Percentiles rank a stretch among this genome's conserved stretches.
These are phyloP conservation scores for Exophiala spinifera DNA, from an alignment of 2,329 filamentous ascomycete genomes.

Conservation along the genomic window DNA sequence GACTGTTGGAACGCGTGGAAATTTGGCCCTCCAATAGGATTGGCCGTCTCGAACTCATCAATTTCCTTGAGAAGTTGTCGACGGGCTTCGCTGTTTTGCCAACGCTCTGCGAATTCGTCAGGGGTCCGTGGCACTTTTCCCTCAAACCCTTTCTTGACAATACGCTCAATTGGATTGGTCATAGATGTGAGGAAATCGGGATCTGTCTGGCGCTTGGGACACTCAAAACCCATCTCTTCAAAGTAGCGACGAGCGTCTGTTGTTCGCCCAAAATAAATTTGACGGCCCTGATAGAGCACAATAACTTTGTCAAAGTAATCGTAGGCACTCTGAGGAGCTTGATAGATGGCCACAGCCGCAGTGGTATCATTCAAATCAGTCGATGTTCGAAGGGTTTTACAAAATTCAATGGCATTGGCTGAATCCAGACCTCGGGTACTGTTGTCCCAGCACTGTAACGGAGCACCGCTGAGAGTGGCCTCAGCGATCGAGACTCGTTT, in stretches of 20 bases:
- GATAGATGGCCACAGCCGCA: slow-evolving; percentile 57
- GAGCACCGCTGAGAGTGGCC: slow-evolving; percentile 42
- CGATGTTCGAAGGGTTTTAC: slow-evolving; percentile 49
- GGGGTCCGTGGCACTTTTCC: slow-evolving; percentile 59
- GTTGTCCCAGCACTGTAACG: slow-evolving; percentile 43
- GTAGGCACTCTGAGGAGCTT: slow-evolving; percentile 49
- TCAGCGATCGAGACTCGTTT: slow-evolving; percentile 63
- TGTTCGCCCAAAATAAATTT: slow-evolving; percentile 72
- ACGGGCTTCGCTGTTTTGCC: slow-evolving; percentile 53
- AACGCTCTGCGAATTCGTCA: slow-evolving; percentile 61
- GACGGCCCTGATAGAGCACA: slow-evolving; percentile 66
- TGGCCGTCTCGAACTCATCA: slow-evolving; percentile 41
- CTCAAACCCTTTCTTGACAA: slow-evolving; percentile 57
- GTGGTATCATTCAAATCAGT: slow-evolving; percentile 50
- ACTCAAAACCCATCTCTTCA: slow-evolving; percentile 65
- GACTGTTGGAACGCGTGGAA: slow-evolving; percentile 39
- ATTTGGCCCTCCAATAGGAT: slow-evolving; percentile 41
- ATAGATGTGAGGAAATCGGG: slow-evolving; percentile 68
- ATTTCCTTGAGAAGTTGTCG: slow-evolving; percentile 40
- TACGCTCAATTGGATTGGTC: slow-evolving; percentile 62
- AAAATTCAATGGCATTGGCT: slow-evolving; percentile 58
- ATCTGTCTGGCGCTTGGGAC: slow-evolving; percentile 64
- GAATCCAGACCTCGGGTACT: slow-evolving; percentile 53
- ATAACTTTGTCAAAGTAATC: slow-evolving; percentile 70
- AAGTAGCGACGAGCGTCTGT: slow-evolving; percentile 62